A percentile compares a stretch with the other conserved stretches of the same genome.
phyloP scores from a whole-genome alignment of 140 eudicot genomes.

The Bidens hawaiensis region DNA sequence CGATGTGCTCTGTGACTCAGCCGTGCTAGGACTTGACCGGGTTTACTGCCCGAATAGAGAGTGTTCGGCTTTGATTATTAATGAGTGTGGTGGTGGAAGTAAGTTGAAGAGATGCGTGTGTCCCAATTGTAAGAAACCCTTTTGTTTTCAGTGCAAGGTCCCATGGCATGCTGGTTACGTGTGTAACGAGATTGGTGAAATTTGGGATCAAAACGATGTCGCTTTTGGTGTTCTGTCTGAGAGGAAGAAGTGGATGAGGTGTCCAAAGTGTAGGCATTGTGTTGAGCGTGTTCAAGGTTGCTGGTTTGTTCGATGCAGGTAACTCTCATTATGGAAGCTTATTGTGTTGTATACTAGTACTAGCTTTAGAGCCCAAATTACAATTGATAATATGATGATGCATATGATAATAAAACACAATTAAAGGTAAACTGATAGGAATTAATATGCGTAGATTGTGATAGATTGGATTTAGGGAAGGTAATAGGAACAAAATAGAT shows the following conservation, averaged over 20 bases:
- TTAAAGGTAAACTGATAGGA: too few relatives aligned
- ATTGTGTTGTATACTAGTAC: too few relatives aligned
- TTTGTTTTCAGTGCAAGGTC: not conserved
- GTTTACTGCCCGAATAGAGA: not conserved
- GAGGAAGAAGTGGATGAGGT: not conserved
- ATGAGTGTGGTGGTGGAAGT: not conserved
- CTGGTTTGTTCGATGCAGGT: not conserved
- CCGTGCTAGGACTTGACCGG: too few relatives aligned
- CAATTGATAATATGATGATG: too few relatives aligned
- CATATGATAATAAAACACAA: too few relatives aligned
- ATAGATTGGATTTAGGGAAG: too few relatives aligned
- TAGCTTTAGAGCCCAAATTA: too few relatives aligned
- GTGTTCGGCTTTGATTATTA: not conserved
- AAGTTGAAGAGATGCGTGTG: not conserved
- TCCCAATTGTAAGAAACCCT: not conserved
- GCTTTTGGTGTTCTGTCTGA: not conserved
- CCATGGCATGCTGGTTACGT: slow-evolving; percentile 4
- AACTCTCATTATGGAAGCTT: too few relatives aligned
- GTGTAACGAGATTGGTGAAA: not conserved
- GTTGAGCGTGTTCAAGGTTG: not conserved
- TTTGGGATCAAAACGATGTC: not conserved
- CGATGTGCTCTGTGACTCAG: too few relatives aligned
- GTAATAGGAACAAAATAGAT: too few relatives aligned
- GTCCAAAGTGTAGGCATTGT: not conserved
- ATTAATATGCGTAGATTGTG: too few relatives aligned